Base-by-base conservation (phyloP, 257 asterid genomes). In the Solanum sitiens region DNA sequence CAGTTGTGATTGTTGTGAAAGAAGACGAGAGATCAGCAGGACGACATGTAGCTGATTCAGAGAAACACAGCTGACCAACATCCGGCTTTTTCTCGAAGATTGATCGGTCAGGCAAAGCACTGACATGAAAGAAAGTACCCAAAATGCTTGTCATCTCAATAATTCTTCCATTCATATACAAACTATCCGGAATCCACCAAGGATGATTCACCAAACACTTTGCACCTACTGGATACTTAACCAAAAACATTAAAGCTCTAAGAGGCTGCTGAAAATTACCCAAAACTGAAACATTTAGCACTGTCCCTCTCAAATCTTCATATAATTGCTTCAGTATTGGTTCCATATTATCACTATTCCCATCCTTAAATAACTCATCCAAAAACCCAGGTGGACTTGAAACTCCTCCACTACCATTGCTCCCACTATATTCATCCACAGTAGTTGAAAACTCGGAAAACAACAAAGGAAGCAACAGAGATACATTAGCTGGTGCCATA, bases 181-280 rank as follows among this genome's bases (percentile, higher is more conserved):
- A 79, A 25, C 95, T 89, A 85, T 92, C 92, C 0, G 99, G 98
- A 35, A 95, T 94, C 99, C 99, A 97, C 98, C 99, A 94, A 2
- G 96, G 97, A 91, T 97, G 98, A 92, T 90, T 95, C 37, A 97
- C 99, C 92, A 97, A 88, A 8, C 92, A 95, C 92, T 93, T 95
- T 8, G 98, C 98, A 65, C 98, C 99, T 20, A 93, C 93, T 0
- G 98, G 95, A 92, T 87, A 97, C 71, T 83, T 95, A 74, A 97
- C 94, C 90, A 97, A 89, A 88, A 91, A 74, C 92, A 92, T 79
- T 80, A 97, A 88, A 3, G 98, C 98, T 90, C 98, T 93, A 75
- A 95, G 89, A 53, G 99, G 99, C 93, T 93, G 98, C 92, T 95
- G 98, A 87, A 95, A 97, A 84, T 97, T 92, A 92, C 99, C 99